Base-by-base conservation (phyloP, 2,329 filamentous ascomycete species). In the Pseudocercospora pini-densiflorae region DNA sequence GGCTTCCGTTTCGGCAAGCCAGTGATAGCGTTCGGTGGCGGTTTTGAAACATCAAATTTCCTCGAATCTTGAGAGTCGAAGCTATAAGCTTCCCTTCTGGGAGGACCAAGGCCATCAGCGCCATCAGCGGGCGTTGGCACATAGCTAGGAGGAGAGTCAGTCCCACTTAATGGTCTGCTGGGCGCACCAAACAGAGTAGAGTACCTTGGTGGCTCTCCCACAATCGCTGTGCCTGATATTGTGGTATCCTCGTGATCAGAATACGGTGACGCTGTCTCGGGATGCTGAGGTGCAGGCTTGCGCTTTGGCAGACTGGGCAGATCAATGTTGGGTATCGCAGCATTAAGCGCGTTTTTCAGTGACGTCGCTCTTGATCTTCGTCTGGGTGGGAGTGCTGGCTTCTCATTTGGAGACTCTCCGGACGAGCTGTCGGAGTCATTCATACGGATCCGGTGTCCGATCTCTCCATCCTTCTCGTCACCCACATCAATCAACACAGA, bases 401-500 rank as follows among this genome's bases (percentile, higher is more conserved):
- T 60, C 16, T 65, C 67, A 27, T 67, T 63, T 1, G 66, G 55
- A n/a, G 59, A 65, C 8, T 19, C 58, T 2, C 55, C 57, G 23
- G 67, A 59, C 2, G 67, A 68, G 43, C 49, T 63, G 33, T 82
- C 81, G 54, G 79, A 79, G 60, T 83, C 82, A 61, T 80, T 74
- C 49, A 84, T 74, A 5, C 79, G 75, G 45, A 84, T 83, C 40
- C 80, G 79, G 47, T 79, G 81, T 3, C 74, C 71, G 61, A 81
- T 78, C 24, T 68, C 65, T 10, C 68, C 65, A 16, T 64, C 65
- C 23, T 71, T 71, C 14, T 77, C 73, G 14, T 71, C 70, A 2
- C 51, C 66, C 24, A 59, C 54, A 53, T 58, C 27, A 63, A 62
- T 67, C 51, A 59, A 16, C 36, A 53, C 45, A 21, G 49, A 45